Base-by-base conservation (phyloP, 805 yeast genomes). In the Diddensiella transvaalensis region DNA sequence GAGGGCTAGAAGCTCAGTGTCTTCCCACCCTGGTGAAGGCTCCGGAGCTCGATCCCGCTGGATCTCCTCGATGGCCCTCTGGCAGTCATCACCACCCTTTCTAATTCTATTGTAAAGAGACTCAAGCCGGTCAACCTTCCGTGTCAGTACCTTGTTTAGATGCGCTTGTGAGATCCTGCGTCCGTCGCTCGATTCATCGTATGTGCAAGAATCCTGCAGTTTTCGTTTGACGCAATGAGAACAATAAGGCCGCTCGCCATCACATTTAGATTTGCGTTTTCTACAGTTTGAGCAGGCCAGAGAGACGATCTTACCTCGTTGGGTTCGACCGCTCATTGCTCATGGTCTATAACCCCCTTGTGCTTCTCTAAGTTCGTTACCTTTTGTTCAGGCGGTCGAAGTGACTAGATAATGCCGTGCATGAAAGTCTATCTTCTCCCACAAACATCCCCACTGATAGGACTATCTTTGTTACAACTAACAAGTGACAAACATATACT, bases 251-350 rank as follows among this genome's bases (percentile, higher is more conserved):
- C 47, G 33, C n/a, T 33, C 36, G 21, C 56, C 56, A 19, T 44
- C 56, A 23, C 56, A 52, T 44, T 47, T 49, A 5, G 51, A 24
- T 33, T 52, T 52, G 11, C 56, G 50, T 32, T 47, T 52, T 3
- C 56, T 29, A 37, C 56, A 52, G 22, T 18, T 39, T 13, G 44
- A 19, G 38, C 53, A 50, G 10, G 53, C 53, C 22, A 40, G 43
- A 22, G 43, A 40, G 8, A 40, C 30, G 11, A 40, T 40, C 33
- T 40, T 40, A 21, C 43, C 43, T 4, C 43, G 43, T 22, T 40
- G 22, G 15, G 30, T 17, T 11, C 21, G 43, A 11, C 15, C 30
- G 10, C 11, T 40, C 43, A 40, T 40, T 17, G 38, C 15, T 35
- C 38, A 35, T 35, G n/a, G n/a, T n/a, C n/a, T n/a, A n/a, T n/a